phyloP scores from a whole-genome alignment of 495 filamentous ascomycete species.

The Talaromyces adpressus region DNA sequence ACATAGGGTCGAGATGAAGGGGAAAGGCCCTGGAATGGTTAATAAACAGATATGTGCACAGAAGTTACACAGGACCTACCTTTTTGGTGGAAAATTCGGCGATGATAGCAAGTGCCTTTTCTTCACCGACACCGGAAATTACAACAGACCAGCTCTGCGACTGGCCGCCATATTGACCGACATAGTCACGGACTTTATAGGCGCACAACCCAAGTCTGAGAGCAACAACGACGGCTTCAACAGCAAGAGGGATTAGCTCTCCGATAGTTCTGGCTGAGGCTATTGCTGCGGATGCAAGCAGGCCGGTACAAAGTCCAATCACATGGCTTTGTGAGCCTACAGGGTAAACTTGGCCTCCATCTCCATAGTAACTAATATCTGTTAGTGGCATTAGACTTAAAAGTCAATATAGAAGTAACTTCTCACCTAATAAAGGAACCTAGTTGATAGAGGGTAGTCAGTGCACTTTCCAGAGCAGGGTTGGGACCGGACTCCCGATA shows the following conservation, averaged over 20 bases:
- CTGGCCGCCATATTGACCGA: constrained; percentile 19
- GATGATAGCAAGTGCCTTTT: constrained; percentile 22
- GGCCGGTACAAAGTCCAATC: constrained; percentile 59
- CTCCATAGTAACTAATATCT: constrained; percentile 35
- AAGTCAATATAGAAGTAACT: not conserved
- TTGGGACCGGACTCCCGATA: constrained; percentile 52
- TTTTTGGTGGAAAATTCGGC: constrained; percentile 13
- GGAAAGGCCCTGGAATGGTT: constrained; percentile 47
- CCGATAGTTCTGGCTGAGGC: constrained; percentile 60
- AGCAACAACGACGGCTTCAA: constrained; percentile 64
- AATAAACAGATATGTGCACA: not conserved
- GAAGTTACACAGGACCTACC: constrained; percentile 7
- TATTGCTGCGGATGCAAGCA: constrained; percentile 66
- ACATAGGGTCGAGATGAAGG: constrained; percentile 60
- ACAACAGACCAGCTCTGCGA: constrained; percentile 34
- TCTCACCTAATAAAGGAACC: constrained; percentile 72
- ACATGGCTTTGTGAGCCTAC: constrained; percentile 36
- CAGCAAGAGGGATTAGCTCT: constrained; percentile 58
- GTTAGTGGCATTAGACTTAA: not conserved
- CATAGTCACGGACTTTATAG: constrained; percentile 26
- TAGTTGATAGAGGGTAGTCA: constrained; percentile 65
- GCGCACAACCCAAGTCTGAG: constrained; percentile 64
- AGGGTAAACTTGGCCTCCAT: constrained; percentile 44
- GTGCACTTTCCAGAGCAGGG: constrained; percentile 56
- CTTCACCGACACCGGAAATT: constrained; percentile 27